Evolutionary conservation across 192 early-diverging fungal species (phyloP), one percentile per base, ranked within the genome.

Genomic region (Rhizophlyctis rosea): DNA sequence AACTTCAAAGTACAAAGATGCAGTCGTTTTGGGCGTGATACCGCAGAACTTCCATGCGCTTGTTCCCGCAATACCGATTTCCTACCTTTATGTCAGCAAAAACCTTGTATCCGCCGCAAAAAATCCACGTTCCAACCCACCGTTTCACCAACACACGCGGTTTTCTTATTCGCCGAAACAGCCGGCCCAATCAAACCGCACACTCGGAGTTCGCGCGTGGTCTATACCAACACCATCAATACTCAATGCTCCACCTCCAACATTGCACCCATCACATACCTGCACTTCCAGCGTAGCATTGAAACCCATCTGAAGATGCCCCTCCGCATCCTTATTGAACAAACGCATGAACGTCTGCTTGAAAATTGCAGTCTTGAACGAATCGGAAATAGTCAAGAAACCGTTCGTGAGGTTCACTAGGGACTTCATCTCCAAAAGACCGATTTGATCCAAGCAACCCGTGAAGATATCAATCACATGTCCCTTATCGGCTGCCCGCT

Each of bases 141-240:
- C 4, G 96, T 98, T 70, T 99, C 96, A 13, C 92, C 91, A 34
- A 99, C 94, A 57, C 82, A 89, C 0, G 91, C 75, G 0, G 87
- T 81, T 76, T 98, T 98, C 63, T 95, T 95, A 77, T 90, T 87
- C 3, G 82, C 86, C 27, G 93, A 94, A 0, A 93, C 75, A 32
- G 93, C 96, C 24, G 93, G 93, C n/a, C 96, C 96, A 68, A 99
- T 96, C 65, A 99, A 72, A 25, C 96, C 96, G 67, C 94, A 95
- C 3, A 99, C 87, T 79, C 90, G 89, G 50, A 99, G 84, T 67
- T 99, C 96, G 70, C 90, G 87, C 23, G 94, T 92, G 2, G 93
- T 96, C 85, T 93, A 71, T 44, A 32, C 39, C 9, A 44, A n/a
- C 50, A 52, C 25, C 54, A 33, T 4, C 54, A 4, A 33, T 56